Base-by-base conservation (phyloP, 805 yeast species). In the Candida taoyuanica region DNA sequence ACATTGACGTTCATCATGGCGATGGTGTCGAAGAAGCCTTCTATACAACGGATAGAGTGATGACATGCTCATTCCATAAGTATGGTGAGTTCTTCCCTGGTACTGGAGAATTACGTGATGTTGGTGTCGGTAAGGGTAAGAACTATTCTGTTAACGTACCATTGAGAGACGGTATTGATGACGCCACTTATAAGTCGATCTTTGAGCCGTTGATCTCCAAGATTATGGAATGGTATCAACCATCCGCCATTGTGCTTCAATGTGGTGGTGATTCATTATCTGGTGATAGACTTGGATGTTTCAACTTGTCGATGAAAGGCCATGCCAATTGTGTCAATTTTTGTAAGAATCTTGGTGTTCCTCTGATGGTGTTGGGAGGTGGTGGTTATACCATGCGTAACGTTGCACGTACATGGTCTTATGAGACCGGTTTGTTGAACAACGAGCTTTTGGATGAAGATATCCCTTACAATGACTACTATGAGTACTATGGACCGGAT, bases 321-420 rank as follows among this genome's bases (percentile, higher is more conserved):
- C 99, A 94, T 60, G 98, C 97, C 29, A 94, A 91, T 62, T 93
- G 98, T 68, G 86, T 91, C 36, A 79, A 82, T 50, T 91, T 77
- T 63, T 87, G 89, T 36, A 85, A 84, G 59, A 73, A 85, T 7
- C 86, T 91, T 56, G 85, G 85, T 33, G 72, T 93, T 14, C 98
- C 98, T 8, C 66, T 86, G 73, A 75, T 93, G 81, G 95, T 93
- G 21, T 71, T 93, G 16, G 98, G 98, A 29, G 98, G 98, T 34
- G 98, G 98, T 51, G 98, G 98, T 16, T 93, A 93, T 65, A 93
- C 98, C 3, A 94, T 95, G 74, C 75, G 97, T 60, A 93, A 93
- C 59, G 98, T 93, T 34, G 87, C 97, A 5, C 71, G 98, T 50
- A 75, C 95, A 11, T 91, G 98, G 98, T 77, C 96, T 2, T 89